Evolutionary conservation across 495 filamentous ascomycete genomes (phyloP).

Genomic region (Antarctomyces pellizariae): DNA sequence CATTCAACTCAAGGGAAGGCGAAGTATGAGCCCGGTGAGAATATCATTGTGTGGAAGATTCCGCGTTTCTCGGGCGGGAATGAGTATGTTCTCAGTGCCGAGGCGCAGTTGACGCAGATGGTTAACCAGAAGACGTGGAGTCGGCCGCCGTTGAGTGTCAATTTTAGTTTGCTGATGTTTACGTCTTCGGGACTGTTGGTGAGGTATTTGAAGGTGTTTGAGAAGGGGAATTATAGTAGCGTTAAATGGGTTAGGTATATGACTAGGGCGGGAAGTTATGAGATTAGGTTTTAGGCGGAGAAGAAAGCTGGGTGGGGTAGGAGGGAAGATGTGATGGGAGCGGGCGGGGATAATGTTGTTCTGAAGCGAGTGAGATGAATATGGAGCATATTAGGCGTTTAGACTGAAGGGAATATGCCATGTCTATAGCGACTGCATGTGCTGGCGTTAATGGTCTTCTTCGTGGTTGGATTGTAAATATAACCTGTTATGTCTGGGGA

Average conservation of each 20-base stretch:
- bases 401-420: too few species aligned
- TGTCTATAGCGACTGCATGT: too few species aligned
- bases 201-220: constrained; percentile 94
- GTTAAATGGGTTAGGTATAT: constrained; percentile 99
- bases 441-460: too few species aligned
- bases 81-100: constrained; percentile 85
- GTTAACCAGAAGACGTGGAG: constrained; percentile 98
- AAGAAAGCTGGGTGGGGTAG: constrained; percentile 3
- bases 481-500: too few species aligned
- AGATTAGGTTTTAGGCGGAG: too few species aligned
- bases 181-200: constrained; percentile 83
- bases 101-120: constrained; percentile 85
- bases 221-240: constrained; percentile 95
- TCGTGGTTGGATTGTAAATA: too few species aligned
- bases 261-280: constrained; percentile 77
- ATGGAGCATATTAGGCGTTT: too few species aligned
- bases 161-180: constrained; percentile 92
- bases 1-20: constrained; percentile 87
- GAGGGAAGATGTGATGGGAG: constrained; percentile 1
- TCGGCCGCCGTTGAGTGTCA: constrained; percentile 74
- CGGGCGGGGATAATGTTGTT: too few species aligned
- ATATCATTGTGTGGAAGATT: constrained; percentile 99
- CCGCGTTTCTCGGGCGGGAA: constrained; percentile 85
- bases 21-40: constrained; percentile 94
- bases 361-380: too few species aligned